A percentile compares a stretch with the other conserved stretches of the same genome.
These are phyloP conservation scores for Ceriops decandra DNA, from an alignment of 345 rosid species.

Conservation along the genomic window DNA sequence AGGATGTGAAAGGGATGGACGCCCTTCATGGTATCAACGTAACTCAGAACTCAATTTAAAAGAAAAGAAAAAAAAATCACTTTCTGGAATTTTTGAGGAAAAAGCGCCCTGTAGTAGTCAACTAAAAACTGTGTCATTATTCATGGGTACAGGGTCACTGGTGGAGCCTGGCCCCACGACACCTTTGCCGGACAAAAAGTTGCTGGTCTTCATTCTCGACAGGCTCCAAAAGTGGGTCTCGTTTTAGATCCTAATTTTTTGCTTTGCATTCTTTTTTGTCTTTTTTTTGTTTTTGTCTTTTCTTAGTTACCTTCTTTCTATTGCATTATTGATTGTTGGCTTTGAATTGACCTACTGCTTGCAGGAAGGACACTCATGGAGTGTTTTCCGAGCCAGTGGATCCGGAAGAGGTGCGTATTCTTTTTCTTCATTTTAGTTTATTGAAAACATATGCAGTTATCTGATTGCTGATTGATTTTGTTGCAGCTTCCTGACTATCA, in stretches of 20 bases:
- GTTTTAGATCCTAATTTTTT: slow-evolving; percentile 26
- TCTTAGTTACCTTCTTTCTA: background rate
- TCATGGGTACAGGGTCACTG: slow-evolving; percentile 67
- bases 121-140: slow-evolving; percentile 29
- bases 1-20: slow-evolving; percentile 81
- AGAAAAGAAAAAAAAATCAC: slow-evolving; percentile 13
- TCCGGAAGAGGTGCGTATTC: slow-evolving; percentile 62
- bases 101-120: slow-evolving; percentile 16
- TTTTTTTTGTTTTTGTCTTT: background rate
- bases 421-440: background rate
- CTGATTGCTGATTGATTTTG: slow-evolving; percentile 16
- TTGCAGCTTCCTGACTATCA: slow-evolving; percentile 94
- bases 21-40: slow-evolving; percentile 57
- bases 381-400: slow-evolving; percentile 95
- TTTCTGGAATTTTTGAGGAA: slow-evolving; percentile 30
- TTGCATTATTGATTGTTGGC: slow-evolving; percentile 2
- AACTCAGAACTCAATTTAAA: slow-evolving; percentile 20
- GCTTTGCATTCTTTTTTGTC: background rate
- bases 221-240: slow-evolving; percentile 92
- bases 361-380: slow-evolving; percentile 92
- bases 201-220: slow-evolving; percentile 96
- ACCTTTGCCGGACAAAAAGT: slow-evolving; percentile 98
- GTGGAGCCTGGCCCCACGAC: slow-evolving; percentile 89
- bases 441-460: slow-evolving; percentile 12
- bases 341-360: slow-evolving; percentile 21